A percentile compares a stretch with the other conserved stretches of the same genome.
phyloP scores from a whole-genome alignment of 495 filamentous ascomycete genomes.

The Penicillium canariense region DNA sequence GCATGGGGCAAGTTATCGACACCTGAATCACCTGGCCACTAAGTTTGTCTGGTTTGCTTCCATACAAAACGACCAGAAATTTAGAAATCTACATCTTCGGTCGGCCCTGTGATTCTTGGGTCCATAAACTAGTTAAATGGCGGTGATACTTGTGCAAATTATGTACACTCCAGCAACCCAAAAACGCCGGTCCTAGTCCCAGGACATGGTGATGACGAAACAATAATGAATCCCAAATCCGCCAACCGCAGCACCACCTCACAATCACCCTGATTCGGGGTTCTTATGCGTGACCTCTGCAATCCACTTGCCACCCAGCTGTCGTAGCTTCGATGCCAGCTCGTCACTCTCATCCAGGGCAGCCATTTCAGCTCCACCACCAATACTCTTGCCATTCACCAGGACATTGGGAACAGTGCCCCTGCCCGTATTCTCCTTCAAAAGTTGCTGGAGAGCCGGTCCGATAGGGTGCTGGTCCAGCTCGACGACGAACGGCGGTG shows the following conservation, averaged over 20 bases:
- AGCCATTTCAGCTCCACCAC: slow-evolving; percentile 83
- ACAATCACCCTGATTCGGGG: background rate
- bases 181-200: slow-evolving; percentile 1
- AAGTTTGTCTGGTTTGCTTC: background rate
- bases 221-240: background rate
- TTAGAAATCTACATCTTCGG: too few species aligned
- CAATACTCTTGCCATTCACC: slow-evolving; percentile 83
- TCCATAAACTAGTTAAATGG: too few species aligned
- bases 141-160: background rate
- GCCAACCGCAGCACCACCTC: background rate
- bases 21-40: background rate
- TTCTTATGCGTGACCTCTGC: slow-evolving; percentile 42
- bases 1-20: background rate
- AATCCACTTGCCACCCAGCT: slow-evolving; percentile 69
- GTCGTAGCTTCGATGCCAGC: slow-evolving; percentile 68
- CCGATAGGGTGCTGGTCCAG: slow-evolving; percentile 81
- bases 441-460: slow-evolving; percentile 59
- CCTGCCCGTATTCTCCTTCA: slow-evolving; percentile 72
- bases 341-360: slow-evolving; percentile 66
- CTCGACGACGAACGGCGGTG: slow-evolving; percentile 84
- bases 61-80: too few species aligned
- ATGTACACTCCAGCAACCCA: background rate
- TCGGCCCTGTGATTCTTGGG: too few species aligned
- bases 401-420: slow-evolving; percentile 90
- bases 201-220: slow-evolving; percentile 3